Percentiles rank a stretch among this genome's conserved stretches.
Evolutionary conservation across 306 rosid species (phyloP).

Genomic region (Nissolia schottii): DNA sequence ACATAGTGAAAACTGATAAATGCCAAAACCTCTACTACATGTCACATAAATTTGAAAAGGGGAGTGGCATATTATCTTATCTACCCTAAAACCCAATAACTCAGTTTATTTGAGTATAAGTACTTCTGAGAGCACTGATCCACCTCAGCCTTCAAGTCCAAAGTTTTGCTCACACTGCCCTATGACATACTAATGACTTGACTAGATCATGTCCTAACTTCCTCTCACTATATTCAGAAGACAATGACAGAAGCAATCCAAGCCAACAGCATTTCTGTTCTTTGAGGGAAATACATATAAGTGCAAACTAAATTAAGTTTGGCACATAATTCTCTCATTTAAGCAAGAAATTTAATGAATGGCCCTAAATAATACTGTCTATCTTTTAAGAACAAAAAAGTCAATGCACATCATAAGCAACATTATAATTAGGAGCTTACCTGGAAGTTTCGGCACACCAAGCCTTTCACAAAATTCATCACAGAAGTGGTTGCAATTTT

Average conservation of each 20-base stretch:
- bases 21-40: not conserved
- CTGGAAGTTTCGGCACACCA: slow-evolving; percentile 91
- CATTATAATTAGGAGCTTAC: slow-evolving; percentile 33
- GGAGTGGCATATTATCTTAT: not conserved
- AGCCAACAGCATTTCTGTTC: not conserved
- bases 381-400: not conserved
- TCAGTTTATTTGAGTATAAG: not conserved
- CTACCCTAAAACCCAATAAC: not conserved
- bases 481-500: slow-evolving; percentile 97
- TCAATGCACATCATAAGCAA: not conserved
- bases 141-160: not conserved
- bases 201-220: not conserved
- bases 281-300: not conserved
- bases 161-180: not conserved
- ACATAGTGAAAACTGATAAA: slow-evolving; percentile 15
- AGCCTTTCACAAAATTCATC: slow-evolving; percentile 91
- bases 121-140: not conserved
- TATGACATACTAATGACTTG: not conserved
- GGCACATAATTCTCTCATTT: not conserved
- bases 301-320: not conserved
- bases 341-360: not conserved
- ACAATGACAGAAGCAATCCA: not conserved
- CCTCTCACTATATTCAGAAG: not conserved
- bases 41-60: not conserved
- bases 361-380: not conserved